Percentiles rank a stretch among this genome's conserved stretches.
These are phyloP conservation scores for Cercis canadensis DNA, from an alignment of 306 rosid genomes.

Conservation along the genomic window DNA sequence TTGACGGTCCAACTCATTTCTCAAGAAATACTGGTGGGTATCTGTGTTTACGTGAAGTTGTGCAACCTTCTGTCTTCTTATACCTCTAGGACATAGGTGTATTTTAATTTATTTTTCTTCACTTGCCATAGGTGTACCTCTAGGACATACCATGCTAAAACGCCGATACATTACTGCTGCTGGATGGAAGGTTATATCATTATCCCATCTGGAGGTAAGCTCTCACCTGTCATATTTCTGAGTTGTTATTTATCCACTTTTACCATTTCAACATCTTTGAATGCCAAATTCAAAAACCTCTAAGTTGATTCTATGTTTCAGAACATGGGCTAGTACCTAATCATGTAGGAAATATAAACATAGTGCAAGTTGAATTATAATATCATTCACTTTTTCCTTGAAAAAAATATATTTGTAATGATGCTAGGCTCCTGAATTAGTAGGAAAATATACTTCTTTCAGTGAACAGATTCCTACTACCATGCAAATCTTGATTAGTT, in stretches of 20 bases:
- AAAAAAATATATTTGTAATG: not conserved
- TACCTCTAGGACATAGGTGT: not conserved
- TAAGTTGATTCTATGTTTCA: slow-evolving; percentile 6
- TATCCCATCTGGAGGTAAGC: slow-evolving; percentile 78
- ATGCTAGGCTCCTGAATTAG: not conserved
- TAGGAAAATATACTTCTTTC: not conserved
- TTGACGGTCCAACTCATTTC: slow-evolving; percentile 98
- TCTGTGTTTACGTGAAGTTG: no score
- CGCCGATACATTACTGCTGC: slow-evolving; percentile 77
- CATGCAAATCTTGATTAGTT: slow-evolving; percentile 12
- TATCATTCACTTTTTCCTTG: not conserved
- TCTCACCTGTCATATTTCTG: slow-evolving; percentile 27
- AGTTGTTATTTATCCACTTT: not conserved
- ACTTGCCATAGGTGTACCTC: slow-evolving; percentile 62
- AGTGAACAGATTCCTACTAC: not conserved
- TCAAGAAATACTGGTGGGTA: slow-evolving; percentile 84
- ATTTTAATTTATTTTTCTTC: slow-evolving; percentile 20
- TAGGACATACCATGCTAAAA: slow-evolving; percentile 88
- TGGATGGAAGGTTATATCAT: slow-evolving; percentile 81
- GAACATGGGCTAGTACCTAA: not conserved
- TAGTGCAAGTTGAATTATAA: not conserved
- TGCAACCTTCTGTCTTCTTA: slow-evolving; percentile 21
- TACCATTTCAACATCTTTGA: not conserved
- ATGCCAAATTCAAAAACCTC: not conserved
- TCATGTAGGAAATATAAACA: not conserved